phyloP scores from a whole-genome alignment of 257 asterid species.

The Fraxinus excelsior region DNA sequence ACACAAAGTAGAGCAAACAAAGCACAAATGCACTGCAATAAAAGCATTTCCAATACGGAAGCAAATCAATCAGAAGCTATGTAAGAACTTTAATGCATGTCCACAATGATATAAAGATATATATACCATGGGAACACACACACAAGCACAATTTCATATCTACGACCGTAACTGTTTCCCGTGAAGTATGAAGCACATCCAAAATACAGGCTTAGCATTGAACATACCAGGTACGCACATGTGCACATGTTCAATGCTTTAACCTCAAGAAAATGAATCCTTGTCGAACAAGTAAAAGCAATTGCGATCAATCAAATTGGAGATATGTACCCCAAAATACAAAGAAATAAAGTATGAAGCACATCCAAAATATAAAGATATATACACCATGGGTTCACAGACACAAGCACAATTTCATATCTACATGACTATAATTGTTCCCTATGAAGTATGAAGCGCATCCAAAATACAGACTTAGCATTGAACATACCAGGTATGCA shows the following conservation, averaged over 20 bases:
- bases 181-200: too few species aligned
- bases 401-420: neutral
- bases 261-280: constrained; percentile 96
- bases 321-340: constrained; percentile 19
- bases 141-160: neutral
- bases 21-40: neutral
- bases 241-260: constrained; percentile 66
- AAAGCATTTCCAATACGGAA: neutral
- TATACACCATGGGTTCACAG: neutral
- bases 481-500: constrained; percentile 85
- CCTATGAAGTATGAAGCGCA: neutral
- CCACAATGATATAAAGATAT: neutral
- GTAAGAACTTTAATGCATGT: neutral
- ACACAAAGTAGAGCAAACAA: neutral
- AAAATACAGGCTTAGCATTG: neutral
- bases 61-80: neutral
- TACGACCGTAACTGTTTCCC: neutral
- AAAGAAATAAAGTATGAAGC: neutral
- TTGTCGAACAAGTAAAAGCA: constrained; percentile 93
- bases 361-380: neutral
- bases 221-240: constrained; percentile 95
- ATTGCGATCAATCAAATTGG: constrained; percentile 90
- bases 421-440: neutral
- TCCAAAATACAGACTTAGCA: neutral
- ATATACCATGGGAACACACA: neutral